Conservation (phyloP, 1,284 basidiomycete species). For the Pseudomicrostroma phylloplanum region DNA sequence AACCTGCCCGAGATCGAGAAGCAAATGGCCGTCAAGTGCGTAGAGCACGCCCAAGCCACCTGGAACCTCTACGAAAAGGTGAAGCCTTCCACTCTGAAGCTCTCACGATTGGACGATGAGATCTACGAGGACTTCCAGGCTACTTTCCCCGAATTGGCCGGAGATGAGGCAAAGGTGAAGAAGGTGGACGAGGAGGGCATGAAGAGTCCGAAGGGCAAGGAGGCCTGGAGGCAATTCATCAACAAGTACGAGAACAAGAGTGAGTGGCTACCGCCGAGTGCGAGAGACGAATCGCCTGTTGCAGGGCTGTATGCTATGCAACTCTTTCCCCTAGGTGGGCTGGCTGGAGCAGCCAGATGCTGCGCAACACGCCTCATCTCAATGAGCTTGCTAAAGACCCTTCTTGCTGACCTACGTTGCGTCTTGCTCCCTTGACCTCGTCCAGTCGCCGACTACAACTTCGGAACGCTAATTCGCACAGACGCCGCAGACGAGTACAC, state of each 20-base stretch:
- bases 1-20: constrained; percentile 93
- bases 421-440: background rate
- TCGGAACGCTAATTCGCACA: constrained; percentile 86
- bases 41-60: constrained; percentile 69
- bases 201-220: constrained; percentile 86
- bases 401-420: no score
- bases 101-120: constrained; percentile 61
- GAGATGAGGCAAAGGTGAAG: constrained; percentile 53
- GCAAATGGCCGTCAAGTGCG: constrained; percentile 83
- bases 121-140: constrained; percentile 71
- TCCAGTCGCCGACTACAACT: constrained; percentile 81
- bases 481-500: constrained; percentile 77
- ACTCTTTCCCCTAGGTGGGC: background rate
- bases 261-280: constrained; percentile 16
- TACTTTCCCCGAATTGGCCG: constrained; percentile 68
- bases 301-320: background rate
- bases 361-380: no score
- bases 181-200: constrained; percentile 86
- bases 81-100: constrained; percentile 65
- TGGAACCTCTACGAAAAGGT: constrained; percentile 88
- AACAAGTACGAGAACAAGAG: constrained; percentile 62
- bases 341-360: no score
- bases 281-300: background rate
- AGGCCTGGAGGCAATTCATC: constrained; percentile 86
- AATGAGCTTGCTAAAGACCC: no score